These are phyloP conservation scores for Schrenkiella parvula DNA, from an alignment of 345 rosid genomes.

Conservation along the genomic window DNA sequence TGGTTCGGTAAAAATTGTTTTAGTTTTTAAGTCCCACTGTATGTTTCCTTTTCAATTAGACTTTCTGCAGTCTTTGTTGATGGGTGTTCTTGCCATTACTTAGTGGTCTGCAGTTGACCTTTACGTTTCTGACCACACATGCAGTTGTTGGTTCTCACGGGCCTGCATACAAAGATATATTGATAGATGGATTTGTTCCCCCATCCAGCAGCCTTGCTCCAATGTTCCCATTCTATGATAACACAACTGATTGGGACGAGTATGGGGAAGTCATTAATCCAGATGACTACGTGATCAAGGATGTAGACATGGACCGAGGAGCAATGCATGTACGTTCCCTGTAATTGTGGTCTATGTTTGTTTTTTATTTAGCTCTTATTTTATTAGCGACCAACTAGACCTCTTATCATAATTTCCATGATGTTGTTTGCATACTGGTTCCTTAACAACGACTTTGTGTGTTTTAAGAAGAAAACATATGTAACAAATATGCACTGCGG, in stretches of 20 bases:
- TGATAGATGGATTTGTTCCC: slow-evolving; percentile 93
- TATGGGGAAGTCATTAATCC: slow-evolving; percentile 97
- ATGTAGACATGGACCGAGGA: slow-evolving; percentile 75
- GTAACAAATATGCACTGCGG: background rate
- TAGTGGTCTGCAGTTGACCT: slow-evolving; percentile 18
- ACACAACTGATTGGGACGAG: slow-evolving; percentile 86
- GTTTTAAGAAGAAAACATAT: background rate
- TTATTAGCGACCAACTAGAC: background rate
- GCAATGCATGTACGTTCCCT: slow-evolving; percentile 55
- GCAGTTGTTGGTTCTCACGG: slow-evolving; percentile 56
- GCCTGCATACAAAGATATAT: slow-evolving; percentile 61
- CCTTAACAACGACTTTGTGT: background rate
- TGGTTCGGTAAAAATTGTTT: background rate
- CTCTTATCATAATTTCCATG: background rate
- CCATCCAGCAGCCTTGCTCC: slow-evolving; percentile 80
- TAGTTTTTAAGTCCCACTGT: slow-evolving; percentile 7
- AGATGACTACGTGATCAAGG: slow-evolving; percentile 87
- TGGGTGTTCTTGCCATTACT: background rate
- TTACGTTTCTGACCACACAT: slow-evolving; percentile 23
- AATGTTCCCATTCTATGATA: slow-evolving; percentile 90
- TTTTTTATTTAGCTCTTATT: background rate
- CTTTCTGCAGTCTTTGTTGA: background rate
- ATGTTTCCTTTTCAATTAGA: background rate
- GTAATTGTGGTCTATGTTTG: background rate
- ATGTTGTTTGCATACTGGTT: slow-evolving; percentile 9